Evolutionary conservation across 169 alveolate species (phyloP), one percentile per base, ranked within the genome.

Genomic region (Amoebophrya sp.): DNA sequence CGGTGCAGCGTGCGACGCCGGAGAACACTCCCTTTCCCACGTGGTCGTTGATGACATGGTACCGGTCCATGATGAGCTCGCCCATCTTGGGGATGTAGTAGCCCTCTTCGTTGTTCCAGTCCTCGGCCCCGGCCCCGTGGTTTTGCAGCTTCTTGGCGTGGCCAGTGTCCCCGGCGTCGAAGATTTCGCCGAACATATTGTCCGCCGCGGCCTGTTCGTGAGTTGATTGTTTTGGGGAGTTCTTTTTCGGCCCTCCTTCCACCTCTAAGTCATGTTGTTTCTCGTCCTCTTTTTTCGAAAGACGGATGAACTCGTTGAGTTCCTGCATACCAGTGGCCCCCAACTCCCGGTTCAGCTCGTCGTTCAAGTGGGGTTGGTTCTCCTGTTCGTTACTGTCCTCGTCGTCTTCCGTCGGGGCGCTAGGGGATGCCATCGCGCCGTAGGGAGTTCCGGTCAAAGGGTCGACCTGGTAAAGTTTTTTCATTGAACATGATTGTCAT

Each of bases 71-170:
- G 38, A 88, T 40, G 32, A 88, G 33, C 38, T 88, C 90, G 29
- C 55, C 38, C 33, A 88, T 0, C 35, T 14, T 0, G 39, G 55
- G 90, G 2, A 18, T 10, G 55, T 39, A 39, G 90, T 88, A 88
- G 90, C 90, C 90, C 32, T 77, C 90, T 39, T 77, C 88, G 88
- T 77, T 32, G 23, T 77, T 32, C 88, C 88, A 77, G 23, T 77
- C 88, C 10, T 77, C 88, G 0, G 3, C 88, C n/a, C n/a, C n/a
- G n/a, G n/a, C n/a, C n/a, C n/a, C n/a, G n/a, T n/a, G n/a, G n/a
- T n/a, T n/a, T n/a, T n/a, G n/a, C n/a, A n/a, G n/a, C n/a, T n/a
- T n/a, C n/a, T n/a, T n/a, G n/a, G n/a, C n/a, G n/a, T n/a, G n/a
- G n/a, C n/a, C n/a, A n/a, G n/a, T n/a, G n/a, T n/a, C n/a, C n/a